These are phyloP conservation scores for Hyaloscypha finlandica DNA, from an alignment of 495 filamentous ascomycete genomes.

Conservation along the genomic window DNA sequence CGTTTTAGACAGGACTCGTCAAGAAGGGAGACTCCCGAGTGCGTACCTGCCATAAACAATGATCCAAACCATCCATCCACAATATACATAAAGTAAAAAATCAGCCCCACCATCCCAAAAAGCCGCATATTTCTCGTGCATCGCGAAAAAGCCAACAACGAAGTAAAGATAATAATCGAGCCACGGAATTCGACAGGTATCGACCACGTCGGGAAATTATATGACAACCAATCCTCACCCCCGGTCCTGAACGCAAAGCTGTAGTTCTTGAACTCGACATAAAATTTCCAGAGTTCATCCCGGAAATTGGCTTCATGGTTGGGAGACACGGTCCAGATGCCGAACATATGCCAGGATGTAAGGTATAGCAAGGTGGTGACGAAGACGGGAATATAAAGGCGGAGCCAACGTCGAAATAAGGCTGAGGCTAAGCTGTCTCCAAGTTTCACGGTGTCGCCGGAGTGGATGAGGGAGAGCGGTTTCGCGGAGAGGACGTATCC, in stretches of 20 bases:
- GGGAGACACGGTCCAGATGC: constrained; percentile 40
- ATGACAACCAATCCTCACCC: constrained; percentile 48
- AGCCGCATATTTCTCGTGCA: constrained; percentile 47
- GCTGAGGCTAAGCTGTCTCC: constrained; percentile 52
- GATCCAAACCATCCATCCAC: constrained; percentile 48
- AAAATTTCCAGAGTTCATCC: constrained; percentile 56
- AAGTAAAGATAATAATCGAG: constrained; percentile 64
- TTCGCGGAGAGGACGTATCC: constrained; percentile 68
- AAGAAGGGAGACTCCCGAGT: not conserved
- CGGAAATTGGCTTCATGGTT: constrained; percentile 41
- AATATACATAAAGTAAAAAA: constrained; percentile 57
- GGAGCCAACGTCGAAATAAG: constrained; percentile 62
- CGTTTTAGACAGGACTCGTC: not conserved
- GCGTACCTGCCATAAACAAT: constrained; percentile 47
- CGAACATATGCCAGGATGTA: constrained; percentile 52
- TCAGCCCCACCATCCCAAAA: constrained; percentile 42
- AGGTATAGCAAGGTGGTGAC: constrained; percentile 55
- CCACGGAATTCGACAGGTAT: constrained; percentile 69
- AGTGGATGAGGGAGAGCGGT: constrained; percentile 57
- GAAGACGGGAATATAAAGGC: constrained; percentile 62
- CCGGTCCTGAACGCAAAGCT: constrained; percentile 55
- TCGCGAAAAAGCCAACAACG: constrained; percentile 54
- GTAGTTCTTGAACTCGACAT: constrained; percentile 60
- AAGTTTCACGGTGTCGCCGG: constrained; percentile 40
- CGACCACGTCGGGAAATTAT: constrained; percentile 70